Base-by-base conservation (phyloP, 2,329 filamentous ascomycete genomes). In the Trichophyton verrucosum region DNA sequence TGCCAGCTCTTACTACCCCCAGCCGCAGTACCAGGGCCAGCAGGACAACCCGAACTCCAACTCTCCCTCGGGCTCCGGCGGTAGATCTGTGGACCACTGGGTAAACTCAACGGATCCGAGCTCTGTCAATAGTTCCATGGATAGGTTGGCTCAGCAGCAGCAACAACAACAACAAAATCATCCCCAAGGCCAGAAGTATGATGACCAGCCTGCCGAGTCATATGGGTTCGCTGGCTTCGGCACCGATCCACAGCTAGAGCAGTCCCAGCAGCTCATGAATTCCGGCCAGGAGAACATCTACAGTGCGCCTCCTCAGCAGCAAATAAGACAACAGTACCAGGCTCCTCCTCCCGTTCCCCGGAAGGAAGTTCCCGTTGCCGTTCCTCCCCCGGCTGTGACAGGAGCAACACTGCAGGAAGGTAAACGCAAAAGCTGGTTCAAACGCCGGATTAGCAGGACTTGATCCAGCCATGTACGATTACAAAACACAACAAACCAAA, bases 401-500 rank as follows among this genome's bases (percentile, higher is more conserved):
- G 61, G 61, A 30, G 55, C n/a, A 9, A 57, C 61, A 47, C 33
- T 55, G 3, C 55, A 61, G 49, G 63, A 63, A 60, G 87, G 91
- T 63, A 96, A 95, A 80, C 82, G 88, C 65, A 91, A 91, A 81
- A 94, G 91, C 71, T 96, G 91, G 90, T 86, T 97, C 68, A 84
- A 88, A 67, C 82, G 86, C 60, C 44, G 38, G 53, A 17, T 55
- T 24, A 61, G 60, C 27, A 53, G 24, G 56, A 42, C 30, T 24
- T 58, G 58, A 56, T 38, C 15, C 42, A 6, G 22, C 20, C 8
- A 38, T 55, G 49, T 60, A 55, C 49, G 49, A 55, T 55, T 27
- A 49, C 15, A 9, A 4, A 30, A 33, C 13, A 27, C 3, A 24
- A 27, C 20, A 20, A 20, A 20, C 1, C 20, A 2, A 20, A 33